These are phyloP conservation scores for Ascocoryne sarcoides DNA, from an alignment of 2,329 filamentous ascomycete species.

Conservation along the genomic window DNA sequence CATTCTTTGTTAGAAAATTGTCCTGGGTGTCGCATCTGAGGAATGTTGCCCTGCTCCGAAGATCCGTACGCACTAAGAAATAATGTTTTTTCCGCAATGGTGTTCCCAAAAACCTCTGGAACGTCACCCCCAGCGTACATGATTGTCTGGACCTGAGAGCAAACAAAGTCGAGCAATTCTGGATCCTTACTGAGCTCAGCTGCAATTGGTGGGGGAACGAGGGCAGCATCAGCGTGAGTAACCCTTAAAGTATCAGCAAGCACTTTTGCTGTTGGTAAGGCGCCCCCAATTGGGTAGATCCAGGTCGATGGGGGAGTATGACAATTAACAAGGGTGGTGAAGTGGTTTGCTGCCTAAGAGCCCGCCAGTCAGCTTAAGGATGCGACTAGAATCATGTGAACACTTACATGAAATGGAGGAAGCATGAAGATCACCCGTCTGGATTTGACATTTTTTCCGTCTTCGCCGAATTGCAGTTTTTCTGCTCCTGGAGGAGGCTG, in stretches of 20 bases:
- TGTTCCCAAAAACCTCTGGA: neutral
- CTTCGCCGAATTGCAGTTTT: neutral
- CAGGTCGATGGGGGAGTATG: conserved; percentile 7
- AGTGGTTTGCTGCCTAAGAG: conserved; percentile 1
- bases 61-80: conserved; percentile 10
- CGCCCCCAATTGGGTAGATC: neutral
- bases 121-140: neutral
- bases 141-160: neutral
- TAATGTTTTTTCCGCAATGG: conserved; percentile 1
- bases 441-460: neutral
- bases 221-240: neutral
- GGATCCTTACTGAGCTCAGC: neutral
- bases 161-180: neutral
- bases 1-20: conserved; percentile 4
- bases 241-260: conserved; percentile 4
- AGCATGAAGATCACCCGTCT: conserved; percentile 5
- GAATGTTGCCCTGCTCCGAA: conserved; percentile 8
- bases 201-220: neutral
- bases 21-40: neutral
- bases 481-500: neutral
- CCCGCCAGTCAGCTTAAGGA: conserved; percentile 3
- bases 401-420: conserved; percentile 12
- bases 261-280: conserved; percentile 4
- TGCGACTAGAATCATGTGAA: neutral
- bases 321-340: conserved; percentile 5